phyloP scores from a whole-genome alignment of 768 basidiomycete genomes.

The Hygrophorus pudorinus region DNA sequence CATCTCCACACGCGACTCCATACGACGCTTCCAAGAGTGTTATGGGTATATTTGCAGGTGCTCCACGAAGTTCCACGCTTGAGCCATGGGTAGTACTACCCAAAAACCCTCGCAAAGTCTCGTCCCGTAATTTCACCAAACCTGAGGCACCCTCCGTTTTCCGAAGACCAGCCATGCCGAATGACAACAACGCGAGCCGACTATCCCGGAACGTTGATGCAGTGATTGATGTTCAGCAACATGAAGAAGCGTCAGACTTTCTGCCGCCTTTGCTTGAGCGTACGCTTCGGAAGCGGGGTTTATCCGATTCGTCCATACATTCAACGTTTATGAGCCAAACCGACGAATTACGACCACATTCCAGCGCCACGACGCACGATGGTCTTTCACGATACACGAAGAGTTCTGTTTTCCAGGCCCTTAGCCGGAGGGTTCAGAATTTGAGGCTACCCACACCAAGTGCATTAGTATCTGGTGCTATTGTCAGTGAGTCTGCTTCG shows the following conservation, averaged over 20 bases:
- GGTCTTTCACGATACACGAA: constrained; percentile 9
- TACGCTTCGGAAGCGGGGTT: constrained; percentile 64
- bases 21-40: constrained; percentile 25
- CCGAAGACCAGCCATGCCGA: constrained; percentile 5
- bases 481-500: constrained; percentile 7
- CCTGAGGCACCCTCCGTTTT: constrained; percentile 8
- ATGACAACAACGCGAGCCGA: constrained; percentile 17
- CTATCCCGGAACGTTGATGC: constrained; percentile 72
- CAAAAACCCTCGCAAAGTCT: constrained; percentile 19
- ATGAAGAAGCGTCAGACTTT: constrained; percentile 32
- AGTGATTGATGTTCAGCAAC: constrained; percentile 46
- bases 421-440: constrained; percentile 45
- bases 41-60: constrained; percentile 92
- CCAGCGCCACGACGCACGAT: neutral
- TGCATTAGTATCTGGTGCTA: neutral
- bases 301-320: constrained; percentile 90
- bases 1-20: neutral
- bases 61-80: constrained; percentile 37
- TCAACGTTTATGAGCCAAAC: constrained; percentile 65
- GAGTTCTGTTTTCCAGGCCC: constrained; percentile 40
- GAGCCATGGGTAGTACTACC: constrained; percentile 75
- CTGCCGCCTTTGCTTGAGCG: constrained; percentile 52
- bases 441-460: constrained; percentile 20
- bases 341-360: constrained; percentile 18
- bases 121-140: constrained; percentile 13